A percentile compares a stretch with the other conserved stretches of the same genome.
Evolutionary conservation across 1,139 yeast genomes (phyloP).

Genomic region (Suhomyces maxii): DNA sequence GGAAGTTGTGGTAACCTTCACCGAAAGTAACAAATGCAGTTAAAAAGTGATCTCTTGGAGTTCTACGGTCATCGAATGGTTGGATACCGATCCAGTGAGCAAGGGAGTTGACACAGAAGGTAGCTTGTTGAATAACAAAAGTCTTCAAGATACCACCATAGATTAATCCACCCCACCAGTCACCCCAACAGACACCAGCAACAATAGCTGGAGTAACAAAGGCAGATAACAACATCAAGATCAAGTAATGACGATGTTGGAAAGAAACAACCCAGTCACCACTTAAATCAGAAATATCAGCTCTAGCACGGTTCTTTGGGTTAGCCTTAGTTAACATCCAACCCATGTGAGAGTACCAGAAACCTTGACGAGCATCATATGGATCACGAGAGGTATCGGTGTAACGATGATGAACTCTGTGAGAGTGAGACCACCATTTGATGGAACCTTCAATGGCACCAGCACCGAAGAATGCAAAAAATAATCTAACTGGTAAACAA

Average conservation of each 20-base stretch:
- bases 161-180: slow-evolving; percentile 87
- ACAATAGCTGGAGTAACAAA: slow-evolving; percentile 71
- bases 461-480: slow-evolving; percentile 85
- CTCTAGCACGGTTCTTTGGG: slow-evolving; percentile 94
- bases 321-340: slow-evolving; percentile 96
- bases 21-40: slow-evolving; percentile 97
- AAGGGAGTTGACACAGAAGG: slow-evolving; percentile 96
- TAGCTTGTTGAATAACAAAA: slow-evolving; percentile 90
- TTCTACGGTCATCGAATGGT: slow-evolving; percentile 96
- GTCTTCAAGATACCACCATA: slow-evolving; percentile 88
- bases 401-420: slow-evolving; percentile 95
- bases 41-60: slow-evolving; percentile 93
- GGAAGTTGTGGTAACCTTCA: slow-evolving; percentile 99
- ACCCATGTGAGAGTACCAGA: slow-evolving; percentile 95
- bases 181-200: slow-evolving; percentile 84
- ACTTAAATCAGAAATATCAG: slow-evolving; percentile 89
- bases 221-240: slow-evolving; percentile 65
- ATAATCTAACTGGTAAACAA: slow-evolving; percentile 63
- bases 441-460: slow-evolving; percentile 96
- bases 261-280: slow-evolving; percentile 87
- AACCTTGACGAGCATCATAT: slow-evolving; percentile 93
- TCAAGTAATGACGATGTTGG: slow-evolving; percentile 90
- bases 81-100: slow-evolving; percentile 99
- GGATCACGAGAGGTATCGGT: slow-evolving; percentile 98
- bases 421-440: slow-evolving; percentile 99